Conservation (phyloP, 2,329 filamentous ascomycete species). For the Cladorrhinum sp. region DNA sequence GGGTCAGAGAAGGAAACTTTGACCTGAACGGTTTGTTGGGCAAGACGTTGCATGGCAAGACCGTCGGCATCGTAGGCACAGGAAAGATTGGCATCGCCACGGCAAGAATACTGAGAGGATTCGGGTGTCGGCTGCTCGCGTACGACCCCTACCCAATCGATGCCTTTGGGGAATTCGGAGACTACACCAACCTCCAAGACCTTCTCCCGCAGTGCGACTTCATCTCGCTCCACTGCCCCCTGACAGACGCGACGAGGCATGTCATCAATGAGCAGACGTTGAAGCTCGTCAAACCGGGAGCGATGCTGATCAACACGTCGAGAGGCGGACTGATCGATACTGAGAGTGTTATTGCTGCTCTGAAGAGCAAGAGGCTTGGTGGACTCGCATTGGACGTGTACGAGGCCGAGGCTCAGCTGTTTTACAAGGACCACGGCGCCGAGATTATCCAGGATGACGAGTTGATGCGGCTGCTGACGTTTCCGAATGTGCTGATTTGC, state of each 20-base stretch:
- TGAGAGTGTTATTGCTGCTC: slow-evolving; percentile 54
- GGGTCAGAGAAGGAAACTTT: slow-evolving; percentile 67
- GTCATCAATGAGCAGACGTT: slow-evolving; percentile 57
- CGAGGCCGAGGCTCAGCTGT: slow-evolving; percentile 60
- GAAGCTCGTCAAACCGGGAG: slow-evolving; percentile 54
- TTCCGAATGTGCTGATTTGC: slow-evolving; percentile 64
- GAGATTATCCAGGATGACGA: slow-evolving; percentile 65
- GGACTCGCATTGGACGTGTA: slow-evolving; percentile 67
- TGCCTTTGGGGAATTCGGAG: slow-evolving; percentile 48
- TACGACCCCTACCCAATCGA: slow-evolving; percentile 54
- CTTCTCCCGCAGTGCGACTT: slow-evolving; percentile 58
- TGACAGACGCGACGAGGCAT: slow-evolving; percentile 57
- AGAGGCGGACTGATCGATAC: slow-evolving; percentile 64
- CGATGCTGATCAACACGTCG: slow-evolving; percentile 65
- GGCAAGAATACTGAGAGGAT: slow-evolving; percentile 60
- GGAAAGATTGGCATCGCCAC: slow-evolving; percentile 63
- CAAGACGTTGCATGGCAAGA: slow-evolving; percentile 59
- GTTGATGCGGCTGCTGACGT: slow-evolving; percentile 64
- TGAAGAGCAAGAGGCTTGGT: slow-evolving; percentile 59
- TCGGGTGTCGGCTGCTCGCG: slow-evolving; percentile 61
- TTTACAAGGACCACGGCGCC: slow-evolving; percentile 63
- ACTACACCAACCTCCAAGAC: slow-evolving; percentile 51
- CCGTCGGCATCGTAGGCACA: slow-evolving; percentile 64
- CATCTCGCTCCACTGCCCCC: slow-evolving; percentile 64
- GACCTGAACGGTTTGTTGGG: slow-evolving; percentile 62